phyloP scores from a whole-genome alignment of 805 yeast genomes.

The Metschnikowia gelsemii region DNA sequence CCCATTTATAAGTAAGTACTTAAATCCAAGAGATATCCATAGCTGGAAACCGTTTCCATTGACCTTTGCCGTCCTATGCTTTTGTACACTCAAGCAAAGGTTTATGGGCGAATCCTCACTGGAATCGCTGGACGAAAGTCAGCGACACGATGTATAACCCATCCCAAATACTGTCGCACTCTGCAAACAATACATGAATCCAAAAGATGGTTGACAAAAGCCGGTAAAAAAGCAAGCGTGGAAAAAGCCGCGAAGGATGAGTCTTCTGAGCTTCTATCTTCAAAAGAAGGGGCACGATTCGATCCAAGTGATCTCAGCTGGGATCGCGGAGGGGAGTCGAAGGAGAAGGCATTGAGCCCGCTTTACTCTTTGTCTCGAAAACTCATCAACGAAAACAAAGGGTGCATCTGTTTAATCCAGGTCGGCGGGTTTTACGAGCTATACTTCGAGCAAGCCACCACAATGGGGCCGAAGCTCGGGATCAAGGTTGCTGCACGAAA shows the following conservation, averaged over 20 bases:
- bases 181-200: too few species aligned
- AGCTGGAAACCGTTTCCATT: neutral
- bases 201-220: neutral
- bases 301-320: constrained; percentile 22
- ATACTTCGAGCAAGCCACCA: constrained; percentile 84
- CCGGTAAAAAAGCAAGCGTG: neutral
- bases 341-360: constrained; percentile 33
- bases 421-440: constrained; percentile 87
- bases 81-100: neutral
- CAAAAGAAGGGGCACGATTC: constrained; percentile 1
- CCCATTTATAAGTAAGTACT: neutral
- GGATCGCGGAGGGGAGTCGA: constrained; percentile 43
- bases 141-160: neutral
- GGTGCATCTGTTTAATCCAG: constrained; percentile 55
- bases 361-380: constrained; percentile 34
- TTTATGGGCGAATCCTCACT: neutral
- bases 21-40: neutral
- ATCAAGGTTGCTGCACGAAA: constrained; percentile 63
- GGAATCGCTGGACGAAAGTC: neutral
- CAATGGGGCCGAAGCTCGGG: constrained; percentile 67
- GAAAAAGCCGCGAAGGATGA: neutral
- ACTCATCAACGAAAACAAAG: constrained; percentile 35
- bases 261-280: neutral
- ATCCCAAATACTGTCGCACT: neutral
- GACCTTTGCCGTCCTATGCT: neutral